Evolutionary conservation across 2,329 filamentous ascomycete species (phyloP).

Genomic region (Myotisia sp.): DNA sequence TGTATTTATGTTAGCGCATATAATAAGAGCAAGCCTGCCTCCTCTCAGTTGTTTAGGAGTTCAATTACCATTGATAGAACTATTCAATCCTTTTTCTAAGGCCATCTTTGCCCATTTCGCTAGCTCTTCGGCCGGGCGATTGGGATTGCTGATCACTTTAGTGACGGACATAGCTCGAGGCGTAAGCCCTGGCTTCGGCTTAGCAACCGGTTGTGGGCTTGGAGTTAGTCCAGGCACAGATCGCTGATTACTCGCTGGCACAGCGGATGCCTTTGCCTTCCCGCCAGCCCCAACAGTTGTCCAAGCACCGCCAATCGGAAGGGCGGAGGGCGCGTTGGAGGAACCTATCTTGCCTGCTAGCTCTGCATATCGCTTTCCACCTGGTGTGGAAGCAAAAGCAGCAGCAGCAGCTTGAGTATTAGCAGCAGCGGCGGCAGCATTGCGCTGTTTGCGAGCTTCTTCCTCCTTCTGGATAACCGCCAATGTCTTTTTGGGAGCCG

Average conservation of each 20-base stretch:
- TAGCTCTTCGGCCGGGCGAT: constrained; percentile 75
- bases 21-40: constrained; percentile 15
- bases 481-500: constrained; percentile 64
- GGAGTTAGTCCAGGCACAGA: constrained; percentile 30
- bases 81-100: constrained; percentile 58
- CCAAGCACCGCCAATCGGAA: constrained; percentile 53
- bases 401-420: constrained; percentile 35
- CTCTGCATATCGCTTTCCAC: constrained; percentile 84
- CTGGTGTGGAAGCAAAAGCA: constrained; percentile 28
- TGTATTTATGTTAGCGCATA: constrained; percentile 20
- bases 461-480: constrained; percentile 96
- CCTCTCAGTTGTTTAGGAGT: not conserved
- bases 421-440: constrained; percentile 36
- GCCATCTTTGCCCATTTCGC: constrained; percentile 79
- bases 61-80: constrained; percentile 50
- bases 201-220: constrained; percentile 2
- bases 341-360: constrained; percentile 63
- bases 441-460: constrained; percentile 71
- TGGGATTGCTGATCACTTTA: constrained; percentile 11
- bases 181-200: constrained; percentile 27
- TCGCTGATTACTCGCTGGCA: constrained; percentile 37
- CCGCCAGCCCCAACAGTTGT: constrained; percentile 89
- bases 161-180: constrained; percentile 10
- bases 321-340: constrained; percentile 24
- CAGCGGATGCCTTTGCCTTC: constrained; percentile 54